These are phyloP conservation scores for Psidium friedrichsthalianum DNA, from an alignment of 345 rosid genomes.

Conservation along the genomic window DNA sequence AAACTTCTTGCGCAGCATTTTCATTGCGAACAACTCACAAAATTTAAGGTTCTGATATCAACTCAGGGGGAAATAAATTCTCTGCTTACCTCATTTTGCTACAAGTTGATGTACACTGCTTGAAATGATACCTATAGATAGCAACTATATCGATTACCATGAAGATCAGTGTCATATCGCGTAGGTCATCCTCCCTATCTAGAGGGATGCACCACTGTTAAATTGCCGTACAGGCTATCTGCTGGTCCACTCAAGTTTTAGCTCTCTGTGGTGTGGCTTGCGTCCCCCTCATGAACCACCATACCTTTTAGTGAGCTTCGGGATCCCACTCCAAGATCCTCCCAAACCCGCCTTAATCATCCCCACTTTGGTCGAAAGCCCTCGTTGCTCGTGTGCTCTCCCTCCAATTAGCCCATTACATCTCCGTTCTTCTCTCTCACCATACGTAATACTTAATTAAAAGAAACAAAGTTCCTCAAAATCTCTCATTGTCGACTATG, in stretches of 20 bases:
- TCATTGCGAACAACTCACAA: background rate
- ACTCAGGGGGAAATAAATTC: background rate
- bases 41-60: background rate
- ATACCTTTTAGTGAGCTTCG: background rate
- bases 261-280: background rate
- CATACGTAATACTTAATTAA: background rate
- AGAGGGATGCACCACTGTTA: background rate
- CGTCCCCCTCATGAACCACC: background rate
- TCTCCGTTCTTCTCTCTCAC: background rate
- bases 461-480: background rate
- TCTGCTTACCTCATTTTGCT: background rate
- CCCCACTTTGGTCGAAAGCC: background rate
- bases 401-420: background rate
- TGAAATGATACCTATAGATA: background rate
- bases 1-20: background rate
- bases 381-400: background rate
- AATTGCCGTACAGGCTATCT: background rate
- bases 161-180: background rate
- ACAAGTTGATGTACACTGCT: background rate
- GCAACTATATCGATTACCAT: background rate
- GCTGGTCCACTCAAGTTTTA: background rate
- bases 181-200: background rate
- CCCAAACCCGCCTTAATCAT: background rate
- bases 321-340: background rate
- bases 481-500: background rate